These are phyloP conservation scores for Phyllosticta paracitricarpa DNA, from an alignment of 2,329 filamentous ascomycete genomes.

Conservation along the genomic window DNA sequence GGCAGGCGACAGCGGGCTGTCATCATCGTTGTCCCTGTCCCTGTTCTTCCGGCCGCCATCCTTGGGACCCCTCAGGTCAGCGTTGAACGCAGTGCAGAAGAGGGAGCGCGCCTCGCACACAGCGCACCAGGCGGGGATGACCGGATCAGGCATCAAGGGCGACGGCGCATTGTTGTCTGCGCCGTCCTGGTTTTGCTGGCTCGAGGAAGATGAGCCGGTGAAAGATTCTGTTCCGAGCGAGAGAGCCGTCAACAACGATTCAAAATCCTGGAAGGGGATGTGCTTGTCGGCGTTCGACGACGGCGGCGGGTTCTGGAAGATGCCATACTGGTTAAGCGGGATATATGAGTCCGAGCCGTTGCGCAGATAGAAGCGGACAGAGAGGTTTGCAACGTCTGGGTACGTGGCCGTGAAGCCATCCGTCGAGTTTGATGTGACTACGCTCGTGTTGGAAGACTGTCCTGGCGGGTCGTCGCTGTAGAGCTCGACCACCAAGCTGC, in stretches of 20 bases:
- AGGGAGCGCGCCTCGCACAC: slow-evolving; percentile 35
- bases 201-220: slow-evolving; percentile 10
- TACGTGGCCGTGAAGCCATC: slow-evolving; percentile 20
- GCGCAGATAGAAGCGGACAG: slow-evolving; percentile 46
- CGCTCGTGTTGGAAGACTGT: slow-evolving; percentile 2
- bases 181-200: slow-evolving; percentile 36
- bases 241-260: not conserved
- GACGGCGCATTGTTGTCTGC: slow-evolving; percentile 13
- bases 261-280: slow-evolving; percentile 43
- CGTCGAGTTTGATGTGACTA: not conserved
- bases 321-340: slow-evolving; percentile 33
- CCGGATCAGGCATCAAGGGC: not conserved
- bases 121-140: slow-evolving; percentile 42
- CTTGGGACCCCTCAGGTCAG: not conserved
- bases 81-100: slow-evolving; percentile 38
- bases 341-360: slow-evolving; percentile 40
- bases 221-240: slow-evolving; percentile 11
- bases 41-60: not conserved
- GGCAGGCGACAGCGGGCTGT: slow-evolving; percentile 23
- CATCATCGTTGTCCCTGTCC: not conserved
- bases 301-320: slow-evolving; percentile 41
- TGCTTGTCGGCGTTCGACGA: slow-evolving; percentile 22
- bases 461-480: slow-evolving; percentile 26
- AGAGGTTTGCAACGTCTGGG: slow-evolving; percentile 36
- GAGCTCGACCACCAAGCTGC: slow-evolving; percentile 43